A percentile compares a stretch with the other conserved stretches of the same genome.
Conservation (phyloP, 768 basidiomycete genomes). For the Nidularia pulvinata region DNA sequence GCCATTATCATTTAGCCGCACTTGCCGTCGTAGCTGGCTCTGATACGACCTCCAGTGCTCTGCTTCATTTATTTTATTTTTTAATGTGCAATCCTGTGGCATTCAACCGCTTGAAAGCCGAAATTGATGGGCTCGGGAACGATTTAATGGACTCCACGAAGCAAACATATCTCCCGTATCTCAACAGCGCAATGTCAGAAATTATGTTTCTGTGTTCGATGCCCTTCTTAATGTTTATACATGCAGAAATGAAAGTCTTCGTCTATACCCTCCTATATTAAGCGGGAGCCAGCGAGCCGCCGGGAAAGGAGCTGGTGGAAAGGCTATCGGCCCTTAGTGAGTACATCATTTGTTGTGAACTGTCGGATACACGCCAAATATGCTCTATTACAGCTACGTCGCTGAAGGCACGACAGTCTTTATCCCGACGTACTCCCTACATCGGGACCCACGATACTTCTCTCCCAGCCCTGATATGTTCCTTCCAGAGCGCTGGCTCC, state of each 20-base stretch:
- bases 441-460: slow-evolving; percentile 46
- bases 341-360: too few species aligned
- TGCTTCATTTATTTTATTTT: slow-evolving; percentile 29
- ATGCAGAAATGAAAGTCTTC: slow-evolving; percentile 46
- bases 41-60: slow-evolving; percentile 34
- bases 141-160: slow-evolving; percentile 18
- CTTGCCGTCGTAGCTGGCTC: slow-evolving; percentile 40
- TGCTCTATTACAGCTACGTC: slow-evolving; percentile 32
- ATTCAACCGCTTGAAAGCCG: slow-evolving; percentile 27
- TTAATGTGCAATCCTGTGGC: slow-evolving; percentile 26
- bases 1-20: slow-evolving; percentile 9
- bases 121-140: slow-evolving; percentile 26
- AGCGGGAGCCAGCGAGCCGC: slow-evolving; percentile 43
- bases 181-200: slow-evolving; percentile 30
- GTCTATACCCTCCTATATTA: slow-evolving; percentile 48
- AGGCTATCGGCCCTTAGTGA: slow-evolving; percentile 1
- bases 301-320: slow-evolving; percentile 29
- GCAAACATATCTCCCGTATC: slow-evolving; percentile 27
- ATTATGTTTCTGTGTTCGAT: slow-evolving; percentile 4
- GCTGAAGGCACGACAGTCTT: slow-evolving; percentile 43
- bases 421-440: slow-evolving; percentile 39
- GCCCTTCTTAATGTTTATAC: background rate
- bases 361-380: too few species aligned
- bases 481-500: slow-evolving; percentile 38
- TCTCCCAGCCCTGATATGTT: slow-evolving; percentile 41